Evolutionary conservation across 1,284 basidiomycete species (phyloP).

Genomic region (Athelia sp.): DNA sequence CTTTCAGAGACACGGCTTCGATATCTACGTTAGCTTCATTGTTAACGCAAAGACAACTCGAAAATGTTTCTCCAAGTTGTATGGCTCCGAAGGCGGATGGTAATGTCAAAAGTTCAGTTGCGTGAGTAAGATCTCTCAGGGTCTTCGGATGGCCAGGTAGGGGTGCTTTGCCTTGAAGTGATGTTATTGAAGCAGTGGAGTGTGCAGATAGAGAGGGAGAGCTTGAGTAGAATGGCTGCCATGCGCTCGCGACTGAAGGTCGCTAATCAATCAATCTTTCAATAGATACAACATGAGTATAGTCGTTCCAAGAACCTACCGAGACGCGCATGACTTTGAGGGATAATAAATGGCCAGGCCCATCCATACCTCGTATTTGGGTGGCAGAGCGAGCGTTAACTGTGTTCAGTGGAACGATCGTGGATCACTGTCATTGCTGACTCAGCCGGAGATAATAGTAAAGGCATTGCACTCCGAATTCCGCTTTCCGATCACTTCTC

Average conservation of each 20-base stretch:
- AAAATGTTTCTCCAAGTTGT: slow-evolving; percentile 78
- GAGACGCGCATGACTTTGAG: slow-evolving; percentile 81
- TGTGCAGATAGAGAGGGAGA: slow-evolving; percentile 74
- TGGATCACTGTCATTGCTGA: no score
- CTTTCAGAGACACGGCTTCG: slow-evolving; percentile 50
- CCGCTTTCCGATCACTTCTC: no score
- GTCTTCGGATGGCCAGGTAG: slow-evolving; percentile 74
- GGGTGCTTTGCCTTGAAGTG: slow-evolving; percentile 66
- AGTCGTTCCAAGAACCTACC: slow-evolving; percentile 38
- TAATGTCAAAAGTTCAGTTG: slow-evolving; percentile 66
- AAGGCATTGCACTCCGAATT: no score
- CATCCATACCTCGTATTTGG: slow-evolving; percentile 26
- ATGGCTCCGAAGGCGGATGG: slow-evolving; percentile 77
- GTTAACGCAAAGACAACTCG: slow-evolving; percentile 73
- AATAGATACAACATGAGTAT: slow-evolving; percentile 12
- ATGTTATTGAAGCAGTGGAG: slow-evolving; percentile 72
- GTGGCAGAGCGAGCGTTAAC: no score
- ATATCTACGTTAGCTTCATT: slow-evolving; percentile 64
- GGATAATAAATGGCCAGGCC: slow-evolving; percentile 58
- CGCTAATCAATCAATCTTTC: slow-evolving; percentile 37
- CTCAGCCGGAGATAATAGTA: no score
- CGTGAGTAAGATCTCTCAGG: slow-evolving; percentile 68
- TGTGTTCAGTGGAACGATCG: no score
- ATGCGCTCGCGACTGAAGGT: slow-evolving; percentile 67
- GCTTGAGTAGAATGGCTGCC: slow-evolving; percentile 81